Base-by-base conservation (phyloP, 2,329 filamentous ascomycete species). In the Penicillium sp. region DNA sequence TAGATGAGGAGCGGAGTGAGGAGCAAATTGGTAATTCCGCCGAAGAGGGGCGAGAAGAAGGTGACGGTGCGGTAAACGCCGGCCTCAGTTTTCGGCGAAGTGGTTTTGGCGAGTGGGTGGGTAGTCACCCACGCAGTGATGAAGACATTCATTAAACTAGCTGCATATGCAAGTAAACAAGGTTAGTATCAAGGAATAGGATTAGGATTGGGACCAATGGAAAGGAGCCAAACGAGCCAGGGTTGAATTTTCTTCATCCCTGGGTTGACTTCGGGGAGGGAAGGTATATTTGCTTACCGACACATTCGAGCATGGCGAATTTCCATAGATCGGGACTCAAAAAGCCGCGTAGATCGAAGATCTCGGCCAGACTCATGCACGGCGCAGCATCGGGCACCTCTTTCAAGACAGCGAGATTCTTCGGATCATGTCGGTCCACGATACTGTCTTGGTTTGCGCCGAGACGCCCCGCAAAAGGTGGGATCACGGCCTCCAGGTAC, bases 1-100 rank as follows among this genome's bases (percentile, higher is more conserved):
- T 77, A 81, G 44, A 83, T 80, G 60, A 82, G 78, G 1, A 80
- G 61, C 1, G 79, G 66, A 14, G 81, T 66, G 44, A 79, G 58
- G 21, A 76, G 57, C 10, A 70, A 63, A 54, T 74, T 80, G 52
- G 70, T 69, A 36, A 79, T 65, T 13, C 72, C 71, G 14, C 68
- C 72, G 53, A 76, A 58, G 40, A 70, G 50, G 40, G 71, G 61
- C 46, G 68, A 64, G 56, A 69, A 54, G 56, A 69, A 66, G 59
- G 58, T 57, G 5, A 63, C 46, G 6, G 65, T 69, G 43, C 51
- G 46, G 48, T 71, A 72, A 44, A 67, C 59, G n/a, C 69, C 69
- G 10, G 59, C 59, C 53, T 58, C 48, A 13, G 57, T 58, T 22
- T 31, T 41, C 16, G 46, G 57, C 22, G 46, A 47, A 13, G 53